Conservation (phyloP, 352 stramenopile genomes). For the Pythium myriotylum region DNA sequence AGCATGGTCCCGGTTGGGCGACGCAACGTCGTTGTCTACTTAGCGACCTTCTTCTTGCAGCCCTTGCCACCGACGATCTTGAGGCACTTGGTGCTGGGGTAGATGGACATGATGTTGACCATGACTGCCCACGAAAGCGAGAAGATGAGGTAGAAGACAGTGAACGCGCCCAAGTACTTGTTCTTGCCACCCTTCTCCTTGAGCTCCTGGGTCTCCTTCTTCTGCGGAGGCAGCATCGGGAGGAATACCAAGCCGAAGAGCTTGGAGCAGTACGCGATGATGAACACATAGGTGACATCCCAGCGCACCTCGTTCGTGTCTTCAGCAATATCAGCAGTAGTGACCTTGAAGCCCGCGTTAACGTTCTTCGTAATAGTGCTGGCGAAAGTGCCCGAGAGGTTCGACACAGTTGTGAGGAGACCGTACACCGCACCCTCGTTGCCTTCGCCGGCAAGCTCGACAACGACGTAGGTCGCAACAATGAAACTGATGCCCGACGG, state of each 20-base stretch:
- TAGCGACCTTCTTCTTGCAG: conserved; percentile 22
- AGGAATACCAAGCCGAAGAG: conserved; percentile 27
- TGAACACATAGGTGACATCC: conserved; percentile 37
- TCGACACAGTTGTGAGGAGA: conserved; percentile 41
- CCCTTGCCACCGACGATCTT: conserved; percentile 36
- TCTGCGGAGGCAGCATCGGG: conserved; percentile 35
- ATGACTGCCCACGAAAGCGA: conserved; percentile 34
- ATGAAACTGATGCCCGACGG: conserved; percentile 13
- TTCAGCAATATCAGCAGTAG: conserved; percentile 29
- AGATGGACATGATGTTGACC: conserved; percentile 34
- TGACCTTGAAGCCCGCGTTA: conserved; percentile 31
- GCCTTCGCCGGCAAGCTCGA: conserved; percentile 40
- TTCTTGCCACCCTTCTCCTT: conserved; percentile 19
- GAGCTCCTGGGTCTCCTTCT: conserved; percentile 19
- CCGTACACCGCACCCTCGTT: conserved; percentile 47
- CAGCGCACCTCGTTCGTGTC: conserved; percentile 35
- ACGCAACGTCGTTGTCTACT: too few species aligned
- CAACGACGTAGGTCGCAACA: conserved; percentile 14
- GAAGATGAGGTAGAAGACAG: conserved; percentile 31
- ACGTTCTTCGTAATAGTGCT: conserved; percentile 38
- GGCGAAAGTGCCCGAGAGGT: conserved; percentile 41
- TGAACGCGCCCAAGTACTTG: conserved; percentile 25
- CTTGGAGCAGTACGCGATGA: conserved; percentile 35
- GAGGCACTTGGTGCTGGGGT: conserved; percentile 19
- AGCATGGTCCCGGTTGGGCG: too few species aligned